Percentiles rank a stretch among this genome's conserved stretches.
Conservation (phyloP, 768 basidiomycete genomes). For the Amyloporia xantha region DNA sequence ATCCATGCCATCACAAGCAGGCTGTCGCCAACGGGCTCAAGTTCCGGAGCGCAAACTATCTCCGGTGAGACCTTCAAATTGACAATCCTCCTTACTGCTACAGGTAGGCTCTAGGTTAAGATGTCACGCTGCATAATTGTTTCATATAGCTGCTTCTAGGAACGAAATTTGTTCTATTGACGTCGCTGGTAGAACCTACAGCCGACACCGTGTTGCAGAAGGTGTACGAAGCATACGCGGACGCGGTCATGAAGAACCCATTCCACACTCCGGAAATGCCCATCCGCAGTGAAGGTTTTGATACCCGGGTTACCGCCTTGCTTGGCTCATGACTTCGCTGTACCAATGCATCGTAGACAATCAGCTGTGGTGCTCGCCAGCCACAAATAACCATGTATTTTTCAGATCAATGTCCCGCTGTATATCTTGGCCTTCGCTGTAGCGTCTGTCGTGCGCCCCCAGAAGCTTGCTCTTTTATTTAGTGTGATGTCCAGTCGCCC, state of each 20-base stretch:
- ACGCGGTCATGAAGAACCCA: constrained; percentile 97
- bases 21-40: constrained; percentile 73
- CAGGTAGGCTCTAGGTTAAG: constrained; percentile 46
- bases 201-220: constrained; percentile 71
- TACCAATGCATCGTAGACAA: too few relatives aligned
- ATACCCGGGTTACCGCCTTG: constrained; percentile 56
- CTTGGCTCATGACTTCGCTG: background rate
- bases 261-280: constrained; percentile 99
- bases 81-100: constrained; percentile 82
- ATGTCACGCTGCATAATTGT: background rate
- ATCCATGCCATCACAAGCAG: constrained; percentile 98
- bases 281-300: constrained; percentile 86
- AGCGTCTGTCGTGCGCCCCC: too few relatives aligned
- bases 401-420: too few relatives aligned
- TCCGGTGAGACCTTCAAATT: constrained; percentile 96
- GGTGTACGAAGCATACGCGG: constrained; percentile 90
- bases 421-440: too few relatives aligned
- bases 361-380: too few relatives aligned
- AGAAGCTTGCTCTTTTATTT: too few relatives aligned
- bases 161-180: constrained; percentile 91
- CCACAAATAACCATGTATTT: too few relatives aligned
- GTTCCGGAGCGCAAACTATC: constrained; percentile 91
- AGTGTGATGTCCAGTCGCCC: too few relatives aligned
- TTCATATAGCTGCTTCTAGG: constrained; percentile 38
- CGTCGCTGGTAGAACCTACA: constrained; percentile 67